These are phyloP conservation scores for Flaveria robusta DNA, from an alignment of 129 eudicot genomes.

Conservation along the genomic window DNA sequence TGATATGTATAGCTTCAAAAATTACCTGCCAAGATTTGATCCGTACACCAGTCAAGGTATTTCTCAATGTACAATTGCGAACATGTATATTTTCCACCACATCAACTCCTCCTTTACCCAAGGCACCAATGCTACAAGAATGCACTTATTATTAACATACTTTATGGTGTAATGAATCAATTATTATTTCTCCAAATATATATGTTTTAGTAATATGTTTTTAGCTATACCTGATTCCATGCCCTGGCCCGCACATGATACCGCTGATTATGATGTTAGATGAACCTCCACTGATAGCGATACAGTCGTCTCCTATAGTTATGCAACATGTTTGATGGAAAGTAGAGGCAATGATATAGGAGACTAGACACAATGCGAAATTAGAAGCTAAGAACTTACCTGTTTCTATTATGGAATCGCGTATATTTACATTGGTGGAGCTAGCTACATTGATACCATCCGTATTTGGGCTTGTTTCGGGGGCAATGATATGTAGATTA, in stretches of 20 bases:
- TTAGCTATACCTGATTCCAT: conserved; percentile 62
- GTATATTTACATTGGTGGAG: conserved; percentile 46
- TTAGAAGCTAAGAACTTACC: conserved; percentile 33
- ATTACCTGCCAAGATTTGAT: conserved; percentile 65
- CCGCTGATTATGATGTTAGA: conserved; percentile 52
- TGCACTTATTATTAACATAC: conserved; percentile 2
- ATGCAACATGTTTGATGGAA: not conserved
- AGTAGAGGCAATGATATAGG: not conserved
- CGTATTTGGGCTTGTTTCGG: conserved; percentile 68
- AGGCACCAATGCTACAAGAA: conserved; percentile 60
- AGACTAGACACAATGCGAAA: not conserved
- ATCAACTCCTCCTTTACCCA: conserved; percentile 58
- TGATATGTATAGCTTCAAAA: not conserved
- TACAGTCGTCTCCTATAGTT: conserved; percentile 67
- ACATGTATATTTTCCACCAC: conserved; percentile 61
- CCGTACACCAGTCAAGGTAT: conserved; percentile 59
- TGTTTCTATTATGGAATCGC: conserved; percentile 60
- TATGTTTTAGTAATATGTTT: not conserved
- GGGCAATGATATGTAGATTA: conserved; percentile 54
- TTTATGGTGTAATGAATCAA: not conserved
- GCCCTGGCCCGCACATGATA: conserved; percentile 75
- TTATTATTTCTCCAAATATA: not conserved
- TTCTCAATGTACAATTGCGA: conserved; percentile 52
- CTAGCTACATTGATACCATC: conserved; percentile 61
- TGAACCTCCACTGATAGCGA: conserved; percentile 65